phyloP scores from a whole-genome alignment of 371 early-diverging fungal genomes.

The Catenaria anguillulae region DNA sequence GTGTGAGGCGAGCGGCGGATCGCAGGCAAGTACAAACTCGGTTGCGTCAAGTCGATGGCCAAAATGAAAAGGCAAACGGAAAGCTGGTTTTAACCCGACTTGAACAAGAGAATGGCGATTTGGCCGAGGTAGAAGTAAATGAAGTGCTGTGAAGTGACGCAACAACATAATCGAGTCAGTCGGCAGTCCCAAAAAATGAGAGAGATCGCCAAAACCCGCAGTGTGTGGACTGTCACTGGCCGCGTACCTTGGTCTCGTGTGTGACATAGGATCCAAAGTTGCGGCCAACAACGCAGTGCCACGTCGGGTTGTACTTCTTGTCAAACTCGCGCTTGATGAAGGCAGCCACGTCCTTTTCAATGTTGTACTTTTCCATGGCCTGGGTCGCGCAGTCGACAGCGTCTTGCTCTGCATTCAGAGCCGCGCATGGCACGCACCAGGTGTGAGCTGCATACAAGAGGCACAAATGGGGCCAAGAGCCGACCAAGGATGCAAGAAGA shows the following conservation, averaged over 20 bases:
- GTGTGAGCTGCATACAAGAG: no score
- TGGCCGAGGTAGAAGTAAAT: slow-evolving; percentile 95
- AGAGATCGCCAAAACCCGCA: no score
- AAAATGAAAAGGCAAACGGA: no score
- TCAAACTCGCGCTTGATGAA: slow-evolving; percentile 95
- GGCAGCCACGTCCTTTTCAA: slow-evolving; percentile 95
- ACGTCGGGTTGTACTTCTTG: slow-evolving; percentile 89
- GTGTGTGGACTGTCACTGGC: no score
- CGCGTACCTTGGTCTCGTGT: slow-evolving; percentile 69
- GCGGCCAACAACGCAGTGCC: slow-evolving; percentile 96
- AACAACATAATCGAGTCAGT: no score
- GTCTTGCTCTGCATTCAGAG: slow-evolving; percentile 39
- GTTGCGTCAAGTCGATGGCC: no score
- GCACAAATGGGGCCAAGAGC: no score
- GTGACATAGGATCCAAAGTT: slow-evolving; percentile 97
- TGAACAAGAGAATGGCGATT: slow-evolving; percentile 90
- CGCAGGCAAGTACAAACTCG: no score
- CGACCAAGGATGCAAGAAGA: no score
- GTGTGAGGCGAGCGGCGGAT: no score
- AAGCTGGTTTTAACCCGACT: slow-evolving; percentile 77
- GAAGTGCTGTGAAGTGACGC: slow-evolving; percentile 82
- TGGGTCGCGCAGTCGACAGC: slow-evolving; percentile 80
- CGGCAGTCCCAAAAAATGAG: no score
- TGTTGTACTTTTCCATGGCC: slow-evolving; percentile 83
- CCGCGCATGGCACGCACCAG: no score